phyloP scores from a whole-genome alignment of 495 filamentous ascomycete genomes.

The Glarea lozoyensis region DNA sequence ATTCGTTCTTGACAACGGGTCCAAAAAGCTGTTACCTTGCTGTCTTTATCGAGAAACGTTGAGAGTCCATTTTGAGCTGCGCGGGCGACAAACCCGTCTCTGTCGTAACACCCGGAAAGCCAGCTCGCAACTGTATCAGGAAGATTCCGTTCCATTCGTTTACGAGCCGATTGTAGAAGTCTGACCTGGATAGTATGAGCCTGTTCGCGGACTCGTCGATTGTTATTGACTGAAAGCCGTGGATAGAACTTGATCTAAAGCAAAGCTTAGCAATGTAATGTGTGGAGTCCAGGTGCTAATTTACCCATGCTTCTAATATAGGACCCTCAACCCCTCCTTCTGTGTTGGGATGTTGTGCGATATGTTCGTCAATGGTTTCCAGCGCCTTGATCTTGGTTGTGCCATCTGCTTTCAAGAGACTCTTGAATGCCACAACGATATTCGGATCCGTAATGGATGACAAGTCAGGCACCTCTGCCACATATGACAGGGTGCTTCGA shows the following conservation, averaged over 20 bases:
- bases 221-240: slow-evolving; percentile 76
- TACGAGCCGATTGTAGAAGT: slow-evolving; percentile 62
- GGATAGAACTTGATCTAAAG: slow-evolving; percentile 75
- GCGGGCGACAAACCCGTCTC: slow-evolving; percentile 61
- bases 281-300: slow-evolving; percentile 14
- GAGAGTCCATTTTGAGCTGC: slow-evolving; percentile 67
- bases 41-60: slow-evolving; percentile 64
- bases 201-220: slow-evolving; percentile 77
- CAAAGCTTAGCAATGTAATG: slow-evolving; percentile 23
- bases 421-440: slow-evolving; percentile 82
- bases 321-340: slow-evolving; percentile 57
- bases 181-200: slow-evolving; percentile 67
- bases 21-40: slow-evolving; percentile 69
- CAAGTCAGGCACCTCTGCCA: slow-evolving; percentile 77
- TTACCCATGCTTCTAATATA: slow-evolving; percentile 78
- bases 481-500: slow-evolving; percentile 61
- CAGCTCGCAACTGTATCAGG: slow-evolving; percentile 73
- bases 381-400: slow-evolving; percentile 89
- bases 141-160: slow-evolving; percentile 69
- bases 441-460: slow-evolving; percentile 67
- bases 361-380: slow-evolving; percentile 67
- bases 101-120: slow-evolving; percentile 82
- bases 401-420: slow-evolving; percentile 83
- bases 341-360: slow-evolving; percentile 37
- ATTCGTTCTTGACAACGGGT: slow-evolving; percentile 66